phyloP scores from a whole-genome alignment of 306 rosid genomes.

The Acacia crassicarpa region DNA sequence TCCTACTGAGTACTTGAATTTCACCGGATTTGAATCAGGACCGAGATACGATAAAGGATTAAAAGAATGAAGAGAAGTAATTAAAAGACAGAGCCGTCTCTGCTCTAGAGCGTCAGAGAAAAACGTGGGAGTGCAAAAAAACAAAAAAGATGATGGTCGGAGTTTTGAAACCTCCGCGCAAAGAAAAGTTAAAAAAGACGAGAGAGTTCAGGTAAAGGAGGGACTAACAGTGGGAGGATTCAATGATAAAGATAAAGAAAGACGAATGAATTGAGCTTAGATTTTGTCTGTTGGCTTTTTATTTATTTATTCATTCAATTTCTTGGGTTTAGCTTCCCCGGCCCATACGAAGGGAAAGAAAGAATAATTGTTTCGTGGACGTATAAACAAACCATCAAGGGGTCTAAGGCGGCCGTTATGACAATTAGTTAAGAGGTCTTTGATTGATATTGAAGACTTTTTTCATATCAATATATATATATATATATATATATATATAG shows the following conservation, averaged over 20 bases:
- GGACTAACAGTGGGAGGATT: not conserved
- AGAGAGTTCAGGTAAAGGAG: not conserved
- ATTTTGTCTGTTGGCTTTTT: constrained; percentile 23
- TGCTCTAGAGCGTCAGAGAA: not conserved
- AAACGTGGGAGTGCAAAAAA: not conserved
- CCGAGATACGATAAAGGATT: not conserved
- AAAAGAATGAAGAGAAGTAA: not conserved
- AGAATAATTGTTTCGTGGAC: not conserved
- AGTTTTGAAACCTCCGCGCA: not conserved
- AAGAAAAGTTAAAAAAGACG: constrained; percentile 17
- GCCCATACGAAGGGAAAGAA: not conserved
- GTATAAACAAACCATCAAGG: not conserved
- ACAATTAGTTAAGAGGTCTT: not conserved
- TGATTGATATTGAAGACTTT: not conserved
- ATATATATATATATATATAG: too few relatives aligned
- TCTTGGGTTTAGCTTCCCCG: not conserved
- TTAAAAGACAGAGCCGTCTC: not conserved
- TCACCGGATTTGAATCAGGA: constrained; percentile 41
- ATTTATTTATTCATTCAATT: not conserved
- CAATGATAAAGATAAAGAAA: not conserved
- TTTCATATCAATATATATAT: too few relatives aligned
- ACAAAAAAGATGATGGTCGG: not conserved
- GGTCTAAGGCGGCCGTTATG: not conserved
- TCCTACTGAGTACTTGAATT: constrained; percentile 24
- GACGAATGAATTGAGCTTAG: not conserved